Evolutionary conservation across 2,329 filamentous ascomycete genomes (phyloP), one percentile per base, ranked within the genome.

Genomic region (Scedosporium aurantiacum): DNA sequence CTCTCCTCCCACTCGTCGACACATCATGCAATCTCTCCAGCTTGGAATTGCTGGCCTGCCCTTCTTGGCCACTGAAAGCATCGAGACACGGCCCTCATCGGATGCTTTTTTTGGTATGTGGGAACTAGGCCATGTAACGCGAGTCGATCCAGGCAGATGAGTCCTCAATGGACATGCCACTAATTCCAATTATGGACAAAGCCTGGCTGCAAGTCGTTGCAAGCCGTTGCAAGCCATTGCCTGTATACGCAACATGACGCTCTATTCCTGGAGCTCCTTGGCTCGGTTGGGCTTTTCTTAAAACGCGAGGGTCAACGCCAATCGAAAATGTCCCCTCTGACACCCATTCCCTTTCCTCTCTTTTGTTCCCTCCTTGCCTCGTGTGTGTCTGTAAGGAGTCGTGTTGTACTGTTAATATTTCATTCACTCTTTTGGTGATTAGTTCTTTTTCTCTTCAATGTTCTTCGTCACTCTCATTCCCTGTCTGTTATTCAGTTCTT

Each of bases 1-100:
- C 54, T 57, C 25, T 32, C 28, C 37, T 58, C 37, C 56, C 28
- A 58, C 56, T 58, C 56, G 56, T 43, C 37, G 37, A 58, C 32
- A 25, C 21, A 25, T 16, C 21, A 41, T 58, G 58, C 54, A 57
- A 32, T 40, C 54, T 25, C 54, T 37, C 32, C 54, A 57, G 21
- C n/a, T 27, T 54, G 50, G 50, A 54, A 54, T 23, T 54, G 50
- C 50, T 27, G 10, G 50, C 14, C 50, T 6, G 16, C 6, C 50
- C 50, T 5, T 54, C 50, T 54, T 23, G 50, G 23, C 50, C 50
- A 54, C 12, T 54, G 50, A 21, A 54, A 54, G 50, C 23, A 23
- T 14, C 5, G 18, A 25, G 50, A 54, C 50, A 23, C 18, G 50
- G 16, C 50, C 7, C 50, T 54, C 50, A 28, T 54, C 6, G 50